phyloP scores from a whole-genome alignment of 208 protist species.

The Crithidia expoeki region DNA sequence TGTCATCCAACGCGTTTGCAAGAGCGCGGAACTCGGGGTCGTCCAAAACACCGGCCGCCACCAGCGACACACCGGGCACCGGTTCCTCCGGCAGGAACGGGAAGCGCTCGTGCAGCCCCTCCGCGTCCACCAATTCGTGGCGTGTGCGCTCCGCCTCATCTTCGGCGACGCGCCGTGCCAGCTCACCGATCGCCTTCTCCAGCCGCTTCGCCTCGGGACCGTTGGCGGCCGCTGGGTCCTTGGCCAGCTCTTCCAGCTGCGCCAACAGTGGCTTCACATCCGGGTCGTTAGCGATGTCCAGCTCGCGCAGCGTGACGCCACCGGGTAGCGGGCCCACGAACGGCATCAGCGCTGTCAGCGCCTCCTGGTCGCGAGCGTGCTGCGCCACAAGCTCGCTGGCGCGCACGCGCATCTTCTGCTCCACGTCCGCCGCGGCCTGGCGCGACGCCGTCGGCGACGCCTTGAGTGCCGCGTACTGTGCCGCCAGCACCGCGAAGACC shows the following conservation, averaged over 20 bases:
- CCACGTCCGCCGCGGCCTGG: constrained; percentile 9
- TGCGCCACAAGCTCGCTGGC: no score
- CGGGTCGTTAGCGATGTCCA: no score
- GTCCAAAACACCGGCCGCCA: constrained; percentile 39
- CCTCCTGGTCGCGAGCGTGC: no score
- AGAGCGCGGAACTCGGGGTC: constrained; percentile 54
- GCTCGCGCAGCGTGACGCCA: no score
- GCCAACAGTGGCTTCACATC: constrained; percentile 33
- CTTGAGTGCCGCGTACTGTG: constrained; percentile 1
- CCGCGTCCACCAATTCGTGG: no score
- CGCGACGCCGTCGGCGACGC: constrained; percentile 7
- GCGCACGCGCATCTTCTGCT: not conserved
- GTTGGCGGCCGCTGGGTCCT: constrained; percentile 29
- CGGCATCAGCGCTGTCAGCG: no score
- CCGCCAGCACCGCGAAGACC: not conserved
- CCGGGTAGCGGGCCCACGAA: no score
- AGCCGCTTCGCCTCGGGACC: constrained; percentile 40
- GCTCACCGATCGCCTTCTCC: constrained; percentile 46
- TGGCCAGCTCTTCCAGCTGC: constrained; percentile 40
- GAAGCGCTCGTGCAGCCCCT: constrained; percentile 10
- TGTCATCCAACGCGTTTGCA: constrained; percentile 39
- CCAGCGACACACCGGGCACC: constrained; percentile 38
- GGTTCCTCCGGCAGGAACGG: constrained; percentile 55
- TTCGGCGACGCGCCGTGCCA: constrained; percentile 42
- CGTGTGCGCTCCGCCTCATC: no score